Evolutionary conservation across 2,329 filamentous ascomycete genomes (phyloP).

Genomic region (Neofusicoccum laricinum): DNA sequence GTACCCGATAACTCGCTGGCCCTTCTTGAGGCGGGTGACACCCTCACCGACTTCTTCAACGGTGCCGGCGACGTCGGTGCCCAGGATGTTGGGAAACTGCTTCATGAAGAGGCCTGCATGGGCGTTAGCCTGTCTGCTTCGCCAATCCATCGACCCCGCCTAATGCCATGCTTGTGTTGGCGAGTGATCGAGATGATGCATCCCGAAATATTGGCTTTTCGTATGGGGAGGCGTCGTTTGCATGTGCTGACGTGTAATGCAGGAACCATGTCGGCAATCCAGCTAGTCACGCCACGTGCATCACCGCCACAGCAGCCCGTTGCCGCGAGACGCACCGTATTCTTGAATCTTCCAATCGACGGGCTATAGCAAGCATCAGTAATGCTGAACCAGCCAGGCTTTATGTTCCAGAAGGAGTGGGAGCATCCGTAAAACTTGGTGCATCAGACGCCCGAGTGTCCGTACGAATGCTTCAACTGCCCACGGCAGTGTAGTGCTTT

Average conservation of each 20-base stretch:
- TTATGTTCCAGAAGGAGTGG: neutral
- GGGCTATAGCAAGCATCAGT: neutral
- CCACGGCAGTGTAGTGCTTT: neutral
- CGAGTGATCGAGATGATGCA: neutral
- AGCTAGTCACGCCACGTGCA: neutral
- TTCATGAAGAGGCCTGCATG: neutral
- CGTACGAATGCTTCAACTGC: neutral
- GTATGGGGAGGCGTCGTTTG: neutral
- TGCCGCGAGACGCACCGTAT: neutral
- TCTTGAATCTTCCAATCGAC: slow-evolving; percentile 10
- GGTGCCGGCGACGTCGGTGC: slow-evolving; percentile 37
- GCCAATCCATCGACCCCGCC: neutral
- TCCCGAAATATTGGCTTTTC: neutral
- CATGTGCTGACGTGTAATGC: neutral
- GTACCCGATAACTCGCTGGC: slow-evolving; percentile 13
- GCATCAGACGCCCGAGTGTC: no score
- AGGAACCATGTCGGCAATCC: neutral
- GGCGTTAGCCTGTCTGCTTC: neutral
- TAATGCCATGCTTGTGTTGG: neutral
- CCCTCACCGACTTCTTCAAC: slow-evolving; percentile 32
- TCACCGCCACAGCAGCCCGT: neutral
- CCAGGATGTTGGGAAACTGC: slow-evolving; percentile 34
- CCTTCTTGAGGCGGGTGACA: slow-evolving; percentile 7
- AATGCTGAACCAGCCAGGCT: neutral
- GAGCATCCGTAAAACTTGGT: neutral